Percentiles rank a stretch among this genome's conserved stretches.
Conservation (phyloP, 768 basidiomycete species). For the Ramaria rubella region DNA sequence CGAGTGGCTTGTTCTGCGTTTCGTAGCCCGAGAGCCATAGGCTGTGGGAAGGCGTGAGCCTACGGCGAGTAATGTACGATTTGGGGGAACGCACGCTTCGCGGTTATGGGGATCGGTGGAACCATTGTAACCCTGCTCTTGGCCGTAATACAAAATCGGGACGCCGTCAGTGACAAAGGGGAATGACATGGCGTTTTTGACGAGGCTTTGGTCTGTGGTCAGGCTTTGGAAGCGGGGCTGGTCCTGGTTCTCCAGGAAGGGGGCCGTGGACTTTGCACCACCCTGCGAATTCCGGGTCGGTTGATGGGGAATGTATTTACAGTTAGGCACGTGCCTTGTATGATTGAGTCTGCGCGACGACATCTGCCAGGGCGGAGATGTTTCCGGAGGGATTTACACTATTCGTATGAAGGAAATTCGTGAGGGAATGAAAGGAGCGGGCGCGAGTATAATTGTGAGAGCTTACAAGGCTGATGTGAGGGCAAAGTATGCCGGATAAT, state of each 20-base stretch:
- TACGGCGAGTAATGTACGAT: not conserved
- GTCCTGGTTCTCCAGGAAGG: slow-evolving; percentile 52
- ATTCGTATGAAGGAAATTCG: not conserved
- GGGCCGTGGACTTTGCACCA: slow-evolving; percentile 36
- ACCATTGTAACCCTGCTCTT: slow-evolving; percentile 45
- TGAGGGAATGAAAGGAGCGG: not conserved
- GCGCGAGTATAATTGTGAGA: not conserved
- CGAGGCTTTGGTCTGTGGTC: slow-evolving; percentile 37
- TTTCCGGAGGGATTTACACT: slow-evolving; percentile 20
- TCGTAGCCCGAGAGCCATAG: slow-evolving; percentile 56
- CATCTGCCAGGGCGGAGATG: slow-evolving; percentile 25
- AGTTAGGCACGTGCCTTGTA: slow-evolving; percentile 24
- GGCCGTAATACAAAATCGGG: slow-evolving; percentile 47
- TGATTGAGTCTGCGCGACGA: slow-evolving; percentile 28
- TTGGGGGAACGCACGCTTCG: slow-evolving; percentile 35
- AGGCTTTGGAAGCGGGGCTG: slow-evolving; percentile 41
- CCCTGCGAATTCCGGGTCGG: slow-evolving; percentile 10
- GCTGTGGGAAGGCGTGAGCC: slow-evolving; percentile 25
- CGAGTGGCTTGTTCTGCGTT: slow-evolving; percentile 39
- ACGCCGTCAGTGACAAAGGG: slow-evolving; percentile 46
- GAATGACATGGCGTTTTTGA: slow-evolving; percentile 44
- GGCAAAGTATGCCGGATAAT: slow-evolving; percentile 44
- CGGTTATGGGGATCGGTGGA: slow-evolving; percentile 41
- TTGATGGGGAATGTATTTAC: not conserved
- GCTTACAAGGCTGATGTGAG: slow-evolving; percentile 36